Evolutionary conservation across 1,139 yeast genomes (phyloP), one percentile per base, ranked within the genome.

Genomic region (Pichia inconspicua): DNA sequence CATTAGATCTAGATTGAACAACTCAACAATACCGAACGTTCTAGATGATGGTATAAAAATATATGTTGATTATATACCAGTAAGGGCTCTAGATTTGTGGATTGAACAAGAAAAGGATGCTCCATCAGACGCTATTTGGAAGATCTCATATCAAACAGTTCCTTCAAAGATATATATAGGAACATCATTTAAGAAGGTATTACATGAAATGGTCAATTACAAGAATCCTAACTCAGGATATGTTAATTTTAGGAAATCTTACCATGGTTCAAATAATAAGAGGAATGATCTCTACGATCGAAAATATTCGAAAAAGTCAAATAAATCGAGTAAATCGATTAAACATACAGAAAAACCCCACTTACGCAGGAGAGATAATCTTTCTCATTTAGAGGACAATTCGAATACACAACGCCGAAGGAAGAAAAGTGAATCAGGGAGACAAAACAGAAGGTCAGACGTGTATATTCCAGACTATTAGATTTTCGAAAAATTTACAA

Each of bases 61-160:
- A 38, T 72, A 61, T 53, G 69, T 70, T 40, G 77, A 73, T 53
- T 73, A 60, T 54, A 68, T 73, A 37, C 77, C 77, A 0, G 76
- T 71, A 12, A 69, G 70, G 53, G 75, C 74, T 17, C 65, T 72
- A 19, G 70, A 69, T 50, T 67, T 66, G 47, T 73, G 77, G 77
- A 71, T 73, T 14, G 74, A 66, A 54, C 75, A 73, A 55, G 78
- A 73, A 55, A 72, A 69, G 48, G 60, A 58, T 41, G 74, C 74
- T 10, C 76, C 78, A 9, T 59, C 61, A 41, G 67, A 72, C 55
- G 77, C 75, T 1, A 60, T 70, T 45, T 73, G 78, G 77, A 66
- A 66, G 46, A 61, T 73, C 34, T 65, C 64, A 17, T 73, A 69
- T 52, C 66, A 62, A 39, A 55, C 52, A 15, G 56, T 61, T 31